Base-by-base conservation (phyloP, 2,329 filamentous ascomycete genomes). In the Ophiocordyceps camponoti-rufipedis region DNA sequence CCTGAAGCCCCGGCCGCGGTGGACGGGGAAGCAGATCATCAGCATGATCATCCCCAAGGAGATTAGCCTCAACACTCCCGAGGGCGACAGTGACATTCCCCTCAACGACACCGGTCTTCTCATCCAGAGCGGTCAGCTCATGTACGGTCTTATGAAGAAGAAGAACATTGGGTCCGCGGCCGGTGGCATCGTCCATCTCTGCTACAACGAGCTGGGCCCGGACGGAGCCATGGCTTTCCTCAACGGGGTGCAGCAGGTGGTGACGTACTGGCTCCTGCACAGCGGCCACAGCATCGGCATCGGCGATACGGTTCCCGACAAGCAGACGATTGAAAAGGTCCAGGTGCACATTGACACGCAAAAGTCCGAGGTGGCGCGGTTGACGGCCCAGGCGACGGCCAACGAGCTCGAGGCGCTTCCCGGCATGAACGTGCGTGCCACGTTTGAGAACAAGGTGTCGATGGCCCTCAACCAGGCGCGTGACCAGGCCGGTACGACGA, bases 271-370 rank as follows among this genome's bases (percentile, higher is more conserved):
- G 91, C 77, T 98, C 40, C 68, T 96, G 38, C 89, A 98, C 63
- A 83, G 94, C 55, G 91, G 91, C 44, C 91, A 94, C 72, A 95
- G 87, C 64, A 95, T 98, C 52, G 91, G 91, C 66, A 94, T 98
- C 55, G 93, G 91, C 67, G 91, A 98, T 61, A 96, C 91, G 2
- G 89, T 98, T 56, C 93, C 91, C 5, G 88, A 96, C 60, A 78
- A 79, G 50, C 66, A 69, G 16, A 96, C 89, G 3, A 93, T 94
- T 47, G 72, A 80, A 46, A 82, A 82, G 63, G 87, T 98, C 45
- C 82, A 94, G 57, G 72, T 75, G 7, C 82, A 85, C 47, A 87
- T 98, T 52, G 74, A 82, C 28, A 72, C 75, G 39, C 79, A 93
- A 56, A 98, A 98, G 69, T 70, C 70, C 1, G 78, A 88, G 53